phyloP scores from a whole-genome alignment of 164 flowering plant genomes.

The Malania oleifera region DNA sequence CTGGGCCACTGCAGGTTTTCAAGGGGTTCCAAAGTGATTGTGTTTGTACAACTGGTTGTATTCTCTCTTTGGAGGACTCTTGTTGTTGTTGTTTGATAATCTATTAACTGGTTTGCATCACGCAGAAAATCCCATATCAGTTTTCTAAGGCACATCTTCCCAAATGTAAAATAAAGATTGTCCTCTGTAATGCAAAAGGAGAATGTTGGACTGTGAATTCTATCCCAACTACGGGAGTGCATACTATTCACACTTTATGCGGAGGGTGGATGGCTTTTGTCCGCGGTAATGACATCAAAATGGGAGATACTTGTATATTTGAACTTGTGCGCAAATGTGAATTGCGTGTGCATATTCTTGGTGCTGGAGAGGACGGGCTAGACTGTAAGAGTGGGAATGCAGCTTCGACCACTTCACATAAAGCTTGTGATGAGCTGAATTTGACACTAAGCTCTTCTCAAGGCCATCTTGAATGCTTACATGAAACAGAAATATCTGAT shows the following conservation, averaged over 20 bases:
- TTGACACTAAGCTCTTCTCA: constrained; percentile 16
- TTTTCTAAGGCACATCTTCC: constrained; percentile 56
- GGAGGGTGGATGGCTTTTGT: constrained; percentile 56
- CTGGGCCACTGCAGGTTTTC: too few species aligned
- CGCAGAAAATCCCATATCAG: constrained; percentile 51
- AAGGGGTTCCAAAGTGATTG: too few species aligned
- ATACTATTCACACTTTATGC: constrained; percentile 43
- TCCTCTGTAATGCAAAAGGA: constrained; percentile 43
- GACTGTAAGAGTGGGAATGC: constrained; percentile 11
- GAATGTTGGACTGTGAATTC: constrained; percentile 50
- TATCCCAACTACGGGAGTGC: constrained; percentile 33
- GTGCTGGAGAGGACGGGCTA: constrained; percentile 27
- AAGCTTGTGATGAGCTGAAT: too few species aligned
- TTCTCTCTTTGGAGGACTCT: not conserved
- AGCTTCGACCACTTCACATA: too few species aligned
- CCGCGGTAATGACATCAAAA: constrained; percentile 30
- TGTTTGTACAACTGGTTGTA: too few species aligned
- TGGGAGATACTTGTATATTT: constrained; percentile 44
- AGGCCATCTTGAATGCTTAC: constrained; percentile 4
- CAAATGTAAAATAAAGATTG: constrained; percentile 32
- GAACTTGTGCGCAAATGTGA: constrained; percentile 34
- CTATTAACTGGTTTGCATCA: not conserved
- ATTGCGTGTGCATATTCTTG: constrained; percentile 33
- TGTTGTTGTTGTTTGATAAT: not conserved
- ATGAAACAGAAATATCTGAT: not conserved